Percentiles rank a stretch among this genome's conserved stretches.
Conservation (phyloP, 2,329 filamentous ascomycete genomes). For the Diaporthe helianthi region DNA sequence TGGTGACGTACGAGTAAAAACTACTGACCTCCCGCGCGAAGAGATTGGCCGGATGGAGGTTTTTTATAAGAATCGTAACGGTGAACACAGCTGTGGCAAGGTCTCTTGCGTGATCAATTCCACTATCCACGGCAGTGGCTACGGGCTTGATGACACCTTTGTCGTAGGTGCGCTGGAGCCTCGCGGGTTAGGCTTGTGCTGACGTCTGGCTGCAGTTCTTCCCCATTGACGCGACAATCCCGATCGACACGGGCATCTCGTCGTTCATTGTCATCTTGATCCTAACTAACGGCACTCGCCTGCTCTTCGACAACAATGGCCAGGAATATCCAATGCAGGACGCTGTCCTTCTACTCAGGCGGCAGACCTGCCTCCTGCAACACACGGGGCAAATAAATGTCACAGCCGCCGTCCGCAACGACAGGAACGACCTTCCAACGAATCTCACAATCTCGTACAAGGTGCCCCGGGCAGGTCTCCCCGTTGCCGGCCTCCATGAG, state of each 20-base stretch:
- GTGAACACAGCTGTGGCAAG: neutral
- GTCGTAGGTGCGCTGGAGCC: neutral
- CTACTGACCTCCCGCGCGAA: neutral
- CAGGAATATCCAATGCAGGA: slow-evolving; percentile 59
- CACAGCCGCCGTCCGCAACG: slow-evolving; percentile 41
- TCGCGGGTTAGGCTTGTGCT: neutral
- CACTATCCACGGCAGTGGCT: neutral
- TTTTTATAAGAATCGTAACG: neutral
- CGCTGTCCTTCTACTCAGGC: slow-evolving; percentile 56
- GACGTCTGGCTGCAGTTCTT: slow-evolving; percentile 45
- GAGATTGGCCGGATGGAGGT: slow-evolving; percentile 14
- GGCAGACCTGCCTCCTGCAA: slow-evolving; percentile 58
- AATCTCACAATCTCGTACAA: slow-evolving; percentile 28
- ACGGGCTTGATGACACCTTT: slow-evolving; percentile 10
- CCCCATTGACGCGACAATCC: slow-evolving; percentile 53
- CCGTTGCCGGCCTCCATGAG: slow-evolving; percentile 30
- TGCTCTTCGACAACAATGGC: slow-evolving; percentile 61
- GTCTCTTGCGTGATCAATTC: neutral
- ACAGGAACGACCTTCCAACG: slow-evolving; percentile 9
- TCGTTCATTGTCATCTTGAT: slow-evolving; percentile 51
- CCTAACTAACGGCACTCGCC: slow-evolving; percentile 22
- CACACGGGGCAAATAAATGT: slow-evolving; percentile 48
- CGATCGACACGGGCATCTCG: slow-evolving; percentile 63
- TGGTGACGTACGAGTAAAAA: slow-evolving; percentile 51
- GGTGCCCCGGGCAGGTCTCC: slow-evolving; percentile 20